Base-by-base conservation (phyloP, 768 basidiomycete genomes). In the Ramaria sp. region DNA sequence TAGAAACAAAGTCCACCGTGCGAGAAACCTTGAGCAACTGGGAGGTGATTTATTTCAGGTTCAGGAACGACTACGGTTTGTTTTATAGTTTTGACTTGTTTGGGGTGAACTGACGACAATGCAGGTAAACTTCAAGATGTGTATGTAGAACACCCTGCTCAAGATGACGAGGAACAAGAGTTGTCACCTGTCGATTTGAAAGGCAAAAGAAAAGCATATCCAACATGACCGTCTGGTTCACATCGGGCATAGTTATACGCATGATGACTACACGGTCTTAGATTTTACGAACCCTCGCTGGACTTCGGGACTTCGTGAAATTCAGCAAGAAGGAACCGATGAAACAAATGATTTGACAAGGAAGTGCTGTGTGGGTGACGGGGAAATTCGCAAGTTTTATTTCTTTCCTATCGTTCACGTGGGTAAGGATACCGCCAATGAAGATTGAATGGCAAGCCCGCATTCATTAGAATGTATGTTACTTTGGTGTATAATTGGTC, bases 21-120 rank as follows among this genome's bases (percentile, higher is more conserved):
- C 79, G 78, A 41, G 74, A 73, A 50, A 67, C 73, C 3, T 66
- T 86, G 49, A 63, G 65, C 1, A 80, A 79, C 51, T 90, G 85
- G 82, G 87, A 88, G 38, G 67, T 67, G 13, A 57, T 89, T 18
- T 88, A 78, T 60, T 62, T 90, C 32, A 83, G 80, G 62, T 88
- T 88, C 59, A 77, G 72, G 59, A 76, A 83, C 62, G 66, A 71
- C 34, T 70, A 74, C 45, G 82, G 87, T 88, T 66, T 15, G 45
- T 52, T 16, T 6, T 30, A 39, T 30, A 48, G 20, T 22, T 28
- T 34, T 24, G 38, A 36, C n/a, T n/a, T 50, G n/a, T 20, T 16
- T 43, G 30, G 57, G 1, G 34, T 15, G 24, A 15, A 28, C 42
- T 34, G 60, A 34, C 13, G 32, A 34, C 60, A 37, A 22, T 50